Base-by-base conservation (phyloP, 208 protist species). In the Acanthamoeba royreba region DNA sequence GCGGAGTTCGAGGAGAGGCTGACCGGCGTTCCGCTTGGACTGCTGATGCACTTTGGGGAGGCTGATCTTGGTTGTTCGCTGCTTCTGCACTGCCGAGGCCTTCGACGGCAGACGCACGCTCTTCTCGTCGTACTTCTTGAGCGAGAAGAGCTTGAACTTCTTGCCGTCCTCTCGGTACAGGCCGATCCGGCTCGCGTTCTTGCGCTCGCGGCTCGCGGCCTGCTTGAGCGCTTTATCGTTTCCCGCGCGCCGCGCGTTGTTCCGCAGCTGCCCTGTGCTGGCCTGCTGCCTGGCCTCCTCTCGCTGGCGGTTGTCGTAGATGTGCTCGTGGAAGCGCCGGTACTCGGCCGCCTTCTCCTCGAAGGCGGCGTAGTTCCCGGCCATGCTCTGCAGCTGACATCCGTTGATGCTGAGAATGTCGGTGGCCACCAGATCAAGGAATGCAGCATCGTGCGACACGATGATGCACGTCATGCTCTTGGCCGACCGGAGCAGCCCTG, bases 401-500 rank as follows among this genome's bases (percentile, higher is more conserved):
- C 94, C 74, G 11, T 81, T 15, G 96, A 99, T 98, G 92, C 98
- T 98, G 86, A 99, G 98, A 72, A 99, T 99, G 93, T 99, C 98
- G 2, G 98, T 99, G 98, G 98, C 99, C 33, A 99, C 98, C 63
- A 96, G 97, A 97, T 99, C 99, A 94, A 99, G 98, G 95, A 99
- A 99, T 94, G 99, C 98, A 63, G 96, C 93, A 42, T 98, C 98
- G 95, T 99, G 99, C 43, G 98, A 99, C 47, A 99, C 97, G 95
- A 99, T 98, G 43, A 99, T 96, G 69, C 69, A 97, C 33, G 99
- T 95, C 81, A 98, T 98, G 93, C 98, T 96, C 72, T 98, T 98
- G 95, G 98, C 99, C 40, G 97, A 97, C 31, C 96, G 96, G 15
- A 99, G 97, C 94, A 99, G 98, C 88, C 98, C 98, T 92, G 99